Percentiles rank a stretch among this genome's conserved stretches.
Conservation (phyloP, 2,329 filamentous ascomycete species). For the Aspergillus sp. region DNA sequence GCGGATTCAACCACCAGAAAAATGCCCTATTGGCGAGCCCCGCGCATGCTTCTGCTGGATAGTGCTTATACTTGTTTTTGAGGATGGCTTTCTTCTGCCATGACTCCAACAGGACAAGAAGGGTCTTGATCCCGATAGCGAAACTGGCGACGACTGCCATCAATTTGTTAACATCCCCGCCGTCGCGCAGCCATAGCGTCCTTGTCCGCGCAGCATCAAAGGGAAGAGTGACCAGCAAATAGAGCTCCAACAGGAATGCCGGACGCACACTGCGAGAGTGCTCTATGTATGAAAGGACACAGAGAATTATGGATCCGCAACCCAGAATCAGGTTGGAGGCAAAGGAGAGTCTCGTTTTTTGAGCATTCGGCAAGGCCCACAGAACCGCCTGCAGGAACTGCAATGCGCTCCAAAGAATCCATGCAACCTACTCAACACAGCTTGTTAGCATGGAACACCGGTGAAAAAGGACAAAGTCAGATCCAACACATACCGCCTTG, state of each 20-base stretch:
- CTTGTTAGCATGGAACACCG: not conserved
- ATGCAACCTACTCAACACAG: slow-evolving; percentile 25
- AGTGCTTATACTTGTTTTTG: slow-evolving; percentile 36
- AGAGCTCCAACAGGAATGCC: slow-evolving; percentile 49
- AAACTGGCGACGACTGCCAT: slow-evolving; percentile 45
- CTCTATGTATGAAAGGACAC: slow-evolving; percentile 48
- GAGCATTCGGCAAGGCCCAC: slow-evolving; percentile 33
- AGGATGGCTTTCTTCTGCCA: slow-evolving; percentile 47
- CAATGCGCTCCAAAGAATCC: slow-evolving; percentile 32
- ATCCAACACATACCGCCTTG: slow-evolving; percentile 36
- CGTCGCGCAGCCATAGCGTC: slow-evolving; percentile 43
- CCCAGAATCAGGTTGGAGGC: slow-evolving; percentile 32
- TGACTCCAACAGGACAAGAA: slow-evolving; percentile 47
- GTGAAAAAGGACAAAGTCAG: not conserved
- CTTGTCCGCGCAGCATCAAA: slow-evolving; percentile 49
- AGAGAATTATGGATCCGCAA: slow-evolving; percentile 32
- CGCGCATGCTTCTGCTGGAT: slow-evolving; percentile 53
- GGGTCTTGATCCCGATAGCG: slow-evolving; percentile 43
- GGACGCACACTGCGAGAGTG: slow-evolving; percentile 45
- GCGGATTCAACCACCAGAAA: slow-evolving; percentile 56
- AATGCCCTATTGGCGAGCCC: slow-evolving; percentile 49
- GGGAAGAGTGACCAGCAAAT: slow-evolving; percentile 46
- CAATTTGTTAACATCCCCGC: slow-evolving; percentile 27
- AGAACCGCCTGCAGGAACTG: slow-evolving; percentile 40
- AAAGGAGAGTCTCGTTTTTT: slow-evolving; percentile 35